phyloP scores from a whole-genome alignment of 179 eudicot species.

The Carnegiea gigantea region DNA sequence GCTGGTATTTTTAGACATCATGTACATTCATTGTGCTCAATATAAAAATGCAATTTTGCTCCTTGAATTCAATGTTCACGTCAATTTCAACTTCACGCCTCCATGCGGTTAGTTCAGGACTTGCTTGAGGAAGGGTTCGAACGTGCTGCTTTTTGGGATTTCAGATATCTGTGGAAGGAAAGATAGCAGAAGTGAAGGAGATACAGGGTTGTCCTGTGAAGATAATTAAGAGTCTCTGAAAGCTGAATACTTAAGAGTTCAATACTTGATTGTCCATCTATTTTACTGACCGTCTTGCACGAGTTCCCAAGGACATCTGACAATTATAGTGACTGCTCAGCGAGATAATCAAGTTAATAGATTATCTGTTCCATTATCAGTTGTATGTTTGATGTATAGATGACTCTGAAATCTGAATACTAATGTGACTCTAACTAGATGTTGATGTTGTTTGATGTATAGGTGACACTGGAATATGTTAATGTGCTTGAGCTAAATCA shows the following conservation, averaged over 20 bases:
- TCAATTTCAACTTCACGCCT: neutral
- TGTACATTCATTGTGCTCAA: neutral
- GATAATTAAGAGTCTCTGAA: neutral
- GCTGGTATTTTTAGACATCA: neutral
- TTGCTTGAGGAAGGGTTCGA: neutral
- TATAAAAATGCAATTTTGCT: neutral
- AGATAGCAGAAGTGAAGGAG: neutral
- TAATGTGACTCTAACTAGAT: neutral
- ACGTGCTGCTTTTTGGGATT: neutral
- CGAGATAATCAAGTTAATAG: neutral
- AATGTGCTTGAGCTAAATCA: constrained; percentile 7
- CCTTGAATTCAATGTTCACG: neutral
- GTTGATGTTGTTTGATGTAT: neutral
- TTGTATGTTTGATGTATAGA: neutral
- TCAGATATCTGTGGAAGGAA: neutral
- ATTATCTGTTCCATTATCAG: neutral
- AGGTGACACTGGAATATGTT: neutral
- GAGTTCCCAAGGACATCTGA: neutral
- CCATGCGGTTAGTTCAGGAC: constrained; percentile 3
- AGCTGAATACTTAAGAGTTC: constrained; percentile 2
- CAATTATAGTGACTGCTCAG: neutral
- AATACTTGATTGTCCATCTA: neutral
- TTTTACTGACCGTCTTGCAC: neutral
- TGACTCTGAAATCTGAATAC: neutral
- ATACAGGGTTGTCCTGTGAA: neutral